Evolutionary conservation across 192 early-diverging fungal species (phyloP).

Genomic region (Coemansia sp.): DNA sequence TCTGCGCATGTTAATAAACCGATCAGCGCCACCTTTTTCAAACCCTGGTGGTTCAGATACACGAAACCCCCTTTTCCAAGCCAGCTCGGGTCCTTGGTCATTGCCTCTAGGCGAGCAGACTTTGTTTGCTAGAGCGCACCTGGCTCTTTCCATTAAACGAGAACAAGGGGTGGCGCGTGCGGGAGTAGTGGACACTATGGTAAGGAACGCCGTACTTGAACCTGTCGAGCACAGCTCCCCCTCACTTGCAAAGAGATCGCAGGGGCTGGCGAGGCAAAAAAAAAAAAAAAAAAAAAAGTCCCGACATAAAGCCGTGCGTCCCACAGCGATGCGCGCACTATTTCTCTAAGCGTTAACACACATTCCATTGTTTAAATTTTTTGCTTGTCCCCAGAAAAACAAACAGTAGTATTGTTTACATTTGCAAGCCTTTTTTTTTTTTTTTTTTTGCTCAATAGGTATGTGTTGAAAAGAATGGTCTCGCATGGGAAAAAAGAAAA

Average conservation of each 20-base stretch:
- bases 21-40: neutral
- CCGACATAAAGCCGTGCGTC: neutral
- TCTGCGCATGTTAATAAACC: neutral
- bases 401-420: neutral
- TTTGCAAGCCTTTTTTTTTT: neutral
- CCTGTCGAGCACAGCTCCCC: neutral
- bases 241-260: neutral
- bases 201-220: neutral
- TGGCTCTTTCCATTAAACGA: neutral
- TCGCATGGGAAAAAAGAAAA: neutral
- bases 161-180: neutral
- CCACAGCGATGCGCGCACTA: neutral
- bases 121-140: no score
- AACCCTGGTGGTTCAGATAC: neutral
- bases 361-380: neutral
- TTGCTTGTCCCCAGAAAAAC: neutral
- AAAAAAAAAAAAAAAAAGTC: neutral
- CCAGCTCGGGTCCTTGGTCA: no score
- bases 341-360: neutral
- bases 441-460: neutral
- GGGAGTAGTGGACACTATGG: neutral
- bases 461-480: neutral
- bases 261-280: neutral
- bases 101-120: no score
- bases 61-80: no score